Percentiles rank a stretch among this genome's conserved stretches.
Evolutionary conservation across 169 alveolate species (phyloP).

Genomic region (Theileria annulata): DNA sequence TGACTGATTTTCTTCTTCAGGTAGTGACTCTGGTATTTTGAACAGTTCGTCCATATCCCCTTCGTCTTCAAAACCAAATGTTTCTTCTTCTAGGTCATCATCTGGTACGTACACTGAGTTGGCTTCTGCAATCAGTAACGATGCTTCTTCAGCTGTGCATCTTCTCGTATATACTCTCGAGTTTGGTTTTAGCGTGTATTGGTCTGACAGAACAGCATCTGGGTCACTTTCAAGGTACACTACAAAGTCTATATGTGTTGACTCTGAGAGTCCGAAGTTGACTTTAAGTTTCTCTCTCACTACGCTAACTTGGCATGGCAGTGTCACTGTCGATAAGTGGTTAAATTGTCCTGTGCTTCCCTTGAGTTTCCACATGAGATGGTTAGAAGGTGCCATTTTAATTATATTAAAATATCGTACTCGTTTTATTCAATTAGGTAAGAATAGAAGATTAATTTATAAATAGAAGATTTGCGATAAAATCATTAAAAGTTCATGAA

Average conservation of each 20-base stretch:
- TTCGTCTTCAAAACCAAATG: conserved; percentile 1
- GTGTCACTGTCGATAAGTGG: conserved; percentile 5
- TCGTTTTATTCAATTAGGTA: not conserved
- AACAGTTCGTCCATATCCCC: not conserved
- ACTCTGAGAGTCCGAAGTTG: conserved; percentile 59
- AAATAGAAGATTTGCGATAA: not conserved
- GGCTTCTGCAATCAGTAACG: conserved; percentile 37
- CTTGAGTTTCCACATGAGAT: conserved; percentile 62
- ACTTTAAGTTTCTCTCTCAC: conserved; percentile 54
- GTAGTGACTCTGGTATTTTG: not conserved
- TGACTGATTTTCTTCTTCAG: not conserved
- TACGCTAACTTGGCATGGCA: conserved; percentile 45
- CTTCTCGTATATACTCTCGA: conserved; percentile 38
- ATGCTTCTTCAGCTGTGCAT: conserved; percentile 55
- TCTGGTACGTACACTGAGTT: not conserved
- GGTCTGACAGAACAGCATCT: conserved; percentile 40
- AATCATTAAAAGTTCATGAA: not conserved
- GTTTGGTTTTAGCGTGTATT: conserved; percentile 15
- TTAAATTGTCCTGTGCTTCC: conserved; percentile 54
- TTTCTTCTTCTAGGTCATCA: not conserved
- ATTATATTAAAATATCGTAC: too few species aligned
- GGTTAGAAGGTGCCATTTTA: not conserved
- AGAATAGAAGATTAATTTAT: not conserved
- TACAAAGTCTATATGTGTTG: conserved; percentile 46
- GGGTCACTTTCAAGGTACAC: conserved; percentile 42